phyloP scores from a whole-genome alignment of 2,329 filamentous ascomycete species.

The Epichloe elymi region DNA sequence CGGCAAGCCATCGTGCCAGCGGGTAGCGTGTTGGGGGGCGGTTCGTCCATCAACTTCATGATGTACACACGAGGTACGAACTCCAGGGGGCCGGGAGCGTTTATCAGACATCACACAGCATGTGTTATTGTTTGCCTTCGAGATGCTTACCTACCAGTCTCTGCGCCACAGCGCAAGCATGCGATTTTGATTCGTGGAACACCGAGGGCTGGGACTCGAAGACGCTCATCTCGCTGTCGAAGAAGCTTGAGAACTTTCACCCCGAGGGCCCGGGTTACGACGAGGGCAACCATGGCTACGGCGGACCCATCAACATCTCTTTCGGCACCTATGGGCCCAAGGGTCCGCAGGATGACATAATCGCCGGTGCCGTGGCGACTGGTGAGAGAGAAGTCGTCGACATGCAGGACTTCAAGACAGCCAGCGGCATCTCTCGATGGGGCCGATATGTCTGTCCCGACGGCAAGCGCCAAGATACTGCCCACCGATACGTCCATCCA shows the following conservation, averaged over 20 bases:
- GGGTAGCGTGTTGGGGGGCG: constrained; percentile 18
- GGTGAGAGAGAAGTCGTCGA: constrained; percentile 34
- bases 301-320: constrained; percentile 43
- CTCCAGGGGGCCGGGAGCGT: no score
- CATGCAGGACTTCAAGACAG: constrained; percentile 34
- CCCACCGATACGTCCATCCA: constrained; percentile 31
- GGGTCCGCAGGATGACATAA: constrained; percentile 32
- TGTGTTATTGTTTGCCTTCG: no score
- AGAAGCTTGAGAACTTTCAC: constrained; percentile 43
- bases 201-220: constrained; percentile 20
- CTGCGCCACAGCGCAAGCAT: constrained; percentile 11
- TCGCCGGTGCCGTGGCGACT: constrained; percentile 33
- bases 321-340: constrained; percentile 31
- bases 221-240: constrained; percentile 19
- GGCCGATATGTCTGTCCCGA: constrained; percentile 29
- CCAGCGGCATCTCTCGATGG: constrained; percentile 19
- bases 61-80: constrained; percentile 17
- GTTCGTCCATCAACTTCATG: constrained; percentile 21
- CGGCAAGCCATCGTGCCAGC: constrained; percentile 12
- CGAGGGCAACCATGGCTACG: constrained; percentile 33
- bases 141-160: no score
- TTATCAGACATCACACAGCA: no score
- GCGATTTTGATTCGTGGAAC: constrained; percentile 22
- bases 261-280: constrained; percentile 18
- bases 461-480: constrained; percentile 44